phyloP scores from a whole-genome alignment of 805 yeast genomes.

The Pichia manshurica region DNA sequence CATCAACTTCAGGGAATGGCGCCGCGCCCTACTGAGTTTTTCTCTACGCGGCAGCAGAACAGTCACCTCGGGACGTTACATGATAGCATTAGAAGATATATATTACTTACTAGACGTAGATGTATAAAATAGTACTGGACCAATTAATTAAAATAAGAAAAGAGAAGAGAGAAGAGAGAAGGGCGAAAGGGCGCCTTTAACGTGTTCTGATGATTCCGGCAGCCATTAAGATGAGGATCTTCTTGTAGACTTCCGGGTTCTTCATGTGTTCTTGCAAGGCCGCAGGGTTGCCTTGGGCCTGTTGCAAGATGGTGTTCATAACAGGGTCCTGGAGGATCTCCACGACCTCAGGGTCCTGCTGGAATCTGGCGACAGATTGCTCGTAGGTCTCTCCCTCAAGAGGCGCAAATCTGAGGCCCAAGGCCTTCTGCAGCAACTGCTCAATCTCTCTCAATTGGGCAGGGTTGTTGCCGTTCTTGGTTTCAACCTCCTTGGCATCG shows the following conservation, averaged over 20 bases:
- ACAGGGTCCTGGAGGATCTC: constrained; percentile 88
- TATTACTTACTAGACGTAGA: too few species aligned
- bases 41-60: too few species aligned
- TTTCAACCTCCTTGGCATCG: constrained; percentile 70
- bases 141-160: too few species aligned
- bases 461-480: constrained; percentile 48
- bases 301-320: constrained; percentile 90
- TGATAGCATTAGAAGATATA: too few species aligned
- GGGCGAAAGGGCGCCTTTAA: neutral
- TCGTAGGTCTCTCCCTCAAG: constrained; percentile 88
- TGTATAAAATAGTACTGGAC: too few species aligned
- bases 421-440: constrained; percentile 70
- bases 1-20: too few species aligned
- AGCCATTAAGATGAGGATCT: constrained; percentile 84
- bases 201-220: constrained; percentile 91
- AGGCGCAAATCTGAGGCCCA: constrained; percentile 72
- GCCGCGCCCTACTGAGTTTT: too few species aligned
- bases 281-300: constrained; percentile 92
- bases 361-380: constrained; percentile 84
- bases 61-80: too few species aligned
- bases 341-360: constrained; percentile 91
- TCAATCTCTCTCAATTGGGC: constrained; percentile 68
- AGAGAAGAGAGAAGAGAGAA: too few species aligned
- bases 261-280: constrained; percentile 97
- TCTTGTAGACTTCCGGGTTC: constrained; percentile 86